Percentiles rank a stretch among this genome's conserved stretches.
Evolutionary conservation across 1,284 basidiomycete species (phyloP).

Genomic region (Ustilago lituana): DNA sequence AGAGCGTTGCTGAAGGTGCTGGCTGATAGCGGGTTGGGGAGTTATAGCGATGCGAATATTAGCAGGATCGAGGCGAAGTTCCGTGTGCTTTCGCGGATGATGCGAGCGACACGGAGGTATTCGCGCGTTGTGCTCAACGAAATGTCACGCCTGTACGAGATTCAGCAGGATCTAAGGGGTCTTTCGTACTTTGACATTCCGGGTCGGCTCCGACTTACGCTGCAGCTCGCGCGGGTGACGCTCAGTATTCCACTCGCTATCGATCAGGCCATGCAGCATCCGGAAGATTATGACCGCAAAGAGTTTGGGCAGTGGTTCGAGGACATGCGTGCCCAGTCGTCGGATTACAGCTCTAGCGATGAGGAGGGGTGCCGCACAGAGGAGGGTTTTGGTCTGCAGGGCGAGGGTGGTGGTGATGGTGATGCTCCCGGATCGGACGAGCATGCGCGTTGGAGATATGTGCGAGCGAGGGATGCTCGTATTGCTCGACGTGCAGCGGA

Average conservation of each 20-base stretch:
- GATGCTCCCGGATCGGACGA: conserved; percentile 31
- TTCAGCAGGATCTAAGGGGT: conserved; percentile 78
- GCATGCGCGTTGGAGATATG: conserved; percentile 33
- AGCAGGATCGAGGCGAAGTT: conserved; percentile 68
- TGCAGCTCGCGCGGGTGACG: conserved; percentile 82
- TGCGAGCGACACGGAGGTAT: conserved; percentile 77
- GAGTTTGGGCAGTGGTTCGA: conserved; percentile 44
- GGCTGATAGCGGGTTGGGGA: conserved; percentile 61
- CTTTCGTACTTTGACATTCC: conserved; percentile 80
- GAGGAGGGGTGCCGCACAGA: conserved; percentile 21
- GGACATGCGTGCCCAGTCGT: conserved; percentile 34
- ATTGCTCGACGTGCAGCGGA: conserved; percentile 36
- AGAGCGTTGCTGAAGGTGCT: conserved; percentile 70
- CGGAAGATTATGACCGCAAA: conserved; percentile 39
- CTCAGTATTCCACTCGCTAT: conserved; percentile 80
- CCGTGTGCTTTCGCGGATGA: conserved; percentile 60
- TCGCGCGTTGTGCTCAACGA: conserved; percentile 78
- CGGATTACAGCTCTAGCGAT: conserved; percentile 29
- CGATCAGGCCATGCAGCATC: conserved; percentile 74
- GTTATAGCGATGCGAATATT: conserved; percentile 65
- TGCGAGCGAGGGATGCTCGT: conserved; percentile 41
- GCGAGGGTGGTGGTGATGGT: conserved; percentile 11
- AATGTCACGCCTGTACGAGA: conserved; percentile 78
- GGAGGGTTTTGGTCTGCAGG: conserved; percentile 19
- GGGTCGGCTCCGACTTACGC: conserved; percentile 78